Evolutionary conservation across 345 rosid species (phyloP).

Genomic region (Combretum micranthum): DNA sequence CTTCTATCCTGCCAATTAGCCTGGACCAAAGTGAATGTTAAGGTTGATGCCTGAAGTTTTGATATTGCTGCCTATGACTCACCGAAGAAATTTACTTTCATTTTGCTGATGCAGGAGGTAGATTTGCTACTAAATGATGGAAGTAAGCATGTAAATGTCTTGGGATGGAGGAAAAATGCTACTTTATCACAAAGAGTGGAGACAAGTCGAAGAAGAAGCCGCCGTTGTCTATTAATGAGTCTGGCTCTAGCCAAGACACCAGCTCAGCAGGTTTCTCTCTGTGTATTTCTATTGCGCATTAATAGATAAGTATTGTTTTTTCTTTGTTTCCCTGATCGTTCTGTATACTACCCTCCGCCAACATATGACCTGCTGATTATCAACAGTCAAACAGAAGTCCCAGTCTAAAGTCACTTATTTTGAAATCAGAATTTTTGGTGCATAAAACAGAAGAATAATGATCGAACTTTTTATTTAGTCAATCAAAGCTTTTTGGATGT

Average conservation of each 20-base stretch:
- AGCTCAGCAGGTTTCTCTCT: constrained; percentile 62
- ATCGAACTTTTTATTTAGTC: no score
- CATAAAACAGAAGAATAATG: no score
- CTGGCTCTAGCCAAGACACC: constrained; percentile 85
- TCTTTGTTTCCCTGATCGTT: background rate
- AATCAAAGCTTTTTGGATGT: no score
- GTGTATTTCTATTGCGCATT: background rate
- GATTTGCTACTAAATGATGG: constrained; percentile 98
- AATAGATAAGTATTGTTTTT: background rate
- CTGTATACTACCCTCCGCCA: no score
- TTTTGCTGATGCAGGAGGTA: constrained; percentile 66
- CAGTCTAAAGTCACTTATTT: no score
- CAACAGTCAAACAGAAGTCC: no score
- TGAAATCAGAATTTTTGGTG: no score
- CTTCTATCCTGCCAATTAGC: no score
- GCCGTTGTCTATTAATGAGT: constrained; percentile 90
- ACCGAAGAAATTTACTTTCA: constrained; percentile 12
- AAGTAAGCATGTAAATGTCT: constrained; percentile 92
- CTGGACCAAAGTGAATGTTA: background rate
- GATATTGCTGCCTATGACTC: constrained; percentile 10
- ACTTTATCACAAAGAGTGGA: constrained; percentile 79
- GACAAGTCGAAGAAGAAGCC: constrained; percentile 89
- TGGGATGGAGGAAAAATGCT: constrained; percentile 84
- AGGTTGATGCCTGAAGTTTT: background rate
- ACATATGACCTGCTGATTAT: no score